A percentile compares a stretch with the other conserved stretches of the same genome.
Conservation (phyloP, 139 green algal species). For the Chlamydomonas asymmetrica region DNA sequence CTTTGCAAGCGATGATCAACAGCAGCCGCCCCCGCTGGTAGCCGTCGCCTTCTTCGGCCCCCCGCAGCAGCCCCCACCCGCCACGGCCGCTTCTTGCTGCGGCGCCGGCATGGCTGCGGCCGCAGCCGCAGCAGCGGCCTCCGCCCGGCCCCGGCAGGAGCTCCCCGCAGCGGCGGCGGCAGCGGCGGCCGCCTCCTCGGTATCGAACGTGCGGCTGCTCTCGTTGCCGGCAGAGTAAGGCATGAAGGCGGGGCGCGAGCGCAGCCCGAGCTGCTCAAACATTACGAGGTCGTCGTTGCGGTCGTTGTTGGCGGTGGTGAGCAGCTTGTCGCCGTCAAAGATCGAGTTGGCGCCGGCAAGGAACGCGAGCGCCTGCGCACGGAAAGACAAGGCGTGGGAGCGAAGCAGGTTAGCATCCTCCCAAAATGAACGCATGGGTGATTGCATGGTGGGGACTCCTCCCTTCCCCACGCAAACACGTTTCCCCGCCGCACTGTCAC, state of each 20-base stretch:
- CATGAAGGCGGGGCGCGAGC: slow-evolving; percentile 79
- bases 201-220: slow-evolving; percentile 39
- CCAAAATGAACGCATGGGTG: no score
- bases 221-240: slow-evolving; percentile 71
- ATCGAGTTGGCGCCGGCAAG: slow-evolving; percentile 97
- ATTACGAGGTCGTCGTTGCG: slow-evolving; percentile 70
- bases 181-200: not conserved
- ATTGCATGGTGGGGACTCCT: no score
- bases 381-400: no score
- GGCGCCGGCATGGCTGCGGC: not conserved
- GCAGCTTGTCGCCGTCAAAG: slow-evolving; percentile 97
- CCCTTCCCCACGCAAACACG: no score
- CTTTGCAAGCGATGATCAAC: no score
- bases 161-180: not conserved
- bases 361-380: slow-evolving; percentile 94
- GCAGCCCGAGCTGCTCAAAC: slow-evolving; percentile 85
- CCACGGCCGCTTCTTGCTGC: not conserved
- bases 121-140: not conserved
- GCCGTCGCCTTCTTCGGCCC: slow-evolving; percentile 1
- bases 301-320: slow-evolving; percentile 97
- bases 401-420: no score
- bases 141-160: not conserved
- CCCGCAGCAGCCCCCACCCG: not conserved
- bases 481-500: no score
- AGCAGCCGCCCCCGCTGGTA: not conserved